phyloP scores from a whole-genome alignment of 306 rosid species.

The Clitoria ternatea region DNA sequence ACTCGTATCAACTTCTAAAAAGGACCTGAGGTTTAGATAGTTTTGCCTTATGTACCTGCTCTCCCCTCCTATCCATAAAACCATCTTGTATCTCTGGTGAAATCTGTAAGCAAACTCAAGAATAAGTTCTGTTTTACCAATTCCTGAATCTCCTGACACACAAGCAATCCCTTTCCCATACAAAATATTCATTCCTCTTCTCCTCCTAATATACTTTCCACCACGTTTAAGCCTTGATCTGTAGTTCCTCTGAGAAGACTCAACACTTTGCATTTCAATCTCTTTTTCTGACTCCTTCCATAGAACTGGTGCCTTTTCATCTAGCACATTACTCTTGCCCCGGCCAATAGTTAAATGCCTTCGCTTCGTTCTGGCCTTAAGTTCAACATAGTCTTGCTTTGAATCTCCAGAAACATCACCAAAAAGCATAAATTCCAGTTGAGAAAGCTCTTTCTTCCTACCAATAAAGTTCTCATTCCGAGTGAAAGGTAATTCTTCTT shows the following conservation, averaged over 20 bases:
- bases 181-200: slow-evolving; percentile 56
- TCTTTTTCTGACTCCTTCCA: slow-evolving; percentile 96
- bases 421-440: slow-evolving; percentile 79
- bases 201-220: slow-evolving; percentile 59
- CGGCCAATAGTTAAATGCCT: slow-evolving; percentile 61
- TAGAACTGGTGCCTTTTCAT: slow-evolving; percentile 74
- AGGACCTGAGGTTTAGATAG: slow-evolving; percentile 68
- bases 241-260: slow-evolving; percentile 49
- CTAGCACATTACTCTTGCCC: slow-evolving; percentile 52
- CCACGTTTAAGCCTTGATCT: slow-evolving; percentile 51
- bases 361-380: slow-evolving; percentile 66
- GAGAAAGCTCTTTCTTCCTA: slow-evolving; percentile 78
- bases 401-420: slow-evolving; percentile 71
- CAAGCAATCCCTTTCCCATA: slow-evolving; percentile 88
- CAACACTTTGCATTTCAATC: slow-evolving; percentile 75
- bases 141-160: slow-evolving; percentile 83
- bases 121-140: slow-evolving; percentile 93
- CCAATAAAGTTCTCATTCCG: slow-evolving; percentile 76
- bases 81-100: slow-evolving; percentile 87
- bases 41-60: slow-evolving; percentile 78
- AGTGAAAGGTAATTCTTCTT: slow-evolving; percentile 77
- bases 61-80: slow-evolving; percentile 89
- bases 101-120: slow-evolving; percentile 92
- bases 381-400: slow-evolving; percentile 74
- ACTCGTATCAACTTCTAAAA: slow-evolving; percentile 78